phyloP scores from a whole-genome alignment of 192 early-diverging fungal genomes.

The Entrophospora sp. region DNA sequence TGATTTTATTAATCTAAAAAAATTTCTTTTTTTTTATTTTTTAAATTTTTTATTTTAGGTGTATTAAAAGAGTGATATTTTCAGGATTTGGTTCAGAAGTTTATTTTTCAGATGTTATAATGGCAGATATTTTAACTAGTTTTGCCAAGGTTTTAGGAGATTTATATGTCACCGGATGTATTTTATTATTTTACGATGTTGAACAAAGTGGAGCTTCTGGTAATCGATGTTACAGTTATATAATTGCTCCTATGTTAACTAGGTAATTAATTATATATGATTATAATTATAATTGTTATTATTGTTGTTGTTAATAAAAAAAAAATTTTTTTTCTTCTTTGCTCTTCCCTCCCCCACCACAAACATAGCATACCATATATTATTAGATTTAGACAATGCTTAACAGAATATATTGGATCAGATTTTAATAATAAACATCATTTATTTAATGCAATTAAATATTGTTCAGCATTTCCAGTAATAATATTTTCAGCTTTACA shows the following conservation, averaged over 20 bases:
- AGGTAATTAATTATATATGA: slow-evolving; percentile 44
- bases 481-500: slow-evolving; percentile 48
- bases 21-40: background rate
- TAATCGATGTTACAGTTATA: slow-evolving; percentile 39
- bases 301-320: too few relatives aligned
- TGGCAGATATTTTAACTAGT: slow-evolving; percentile 93
- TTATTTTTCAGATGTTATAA: slow-evolving; percentile 68
- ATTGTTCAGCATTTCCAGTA: slow-evolving; percentile 75
- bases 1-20: background rate
- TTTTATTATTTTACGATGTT: slow-evolving; percentile 40
- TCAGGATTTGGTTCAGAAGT: slow-evolving; percentile 45
- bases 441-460: slow-evolving; percentile 88
- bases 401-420: slow-evolving; percentile 58
- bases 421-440: slow-evolving; percentile 53
- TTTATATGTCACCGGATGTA: slow-evolving; percentile 55
- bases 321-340: too few relatives aligned
- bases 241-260: slow-evolving; percentile 53
- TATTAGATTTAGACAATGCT: slow-evolving; percentile 71
- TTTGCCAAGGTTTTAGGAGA: slow-evolving; percentile 88
- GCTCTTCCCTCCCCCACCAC: background rate
- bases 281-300: too few relatives aligned
- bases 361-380: slow-evolving; percentile 61
- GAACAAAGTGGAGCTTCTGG: slow-evolving; percentile 21
- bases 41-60: too few relatives aligned
- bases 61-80: slow-evolving; percentile 40